Conservation (phyloP, 2,329 filamentous ascomycete genomes). For the Coniochaeta sp. region DNA sequence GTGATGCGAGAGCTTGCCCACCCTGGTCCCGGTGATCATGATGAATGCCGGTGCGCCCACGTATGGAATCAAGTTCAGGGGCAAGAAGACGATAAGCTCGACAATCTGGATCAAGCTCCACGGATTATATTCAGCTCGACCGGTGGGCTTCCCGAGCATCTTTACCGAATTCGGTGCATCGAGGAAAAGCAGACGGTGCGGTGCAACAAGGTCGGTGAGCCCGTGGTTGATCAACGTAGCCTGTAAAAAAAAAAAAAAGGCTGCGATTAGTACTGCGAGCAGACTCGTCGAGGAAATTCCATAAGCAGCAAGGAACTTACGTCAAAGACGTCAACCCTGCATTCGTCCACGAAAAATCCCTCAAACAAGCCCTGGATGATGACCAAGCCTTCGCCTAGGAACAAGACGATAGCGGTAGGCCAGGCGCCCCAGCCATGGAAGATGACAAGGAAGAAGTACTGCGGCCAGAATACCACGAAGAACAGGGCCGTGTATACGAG, state of each 20-base stretch:
- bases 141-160: constrained; percentile 75
- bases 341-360: constrained; percentile 75
- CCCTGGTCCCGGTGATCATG: constrained; percentile 76
- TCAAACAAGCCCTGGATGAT: constrained; percentile 66
- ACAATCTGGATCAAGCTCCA: constrained; percentile 88
- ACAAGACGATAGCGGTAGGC: constrained; percentile 79
- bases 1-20: constrained; percentile 85
- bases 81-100: constrained; percentile 71
- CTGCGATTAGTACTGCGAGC: constrained; percentile 10
- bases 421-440: constrained; percentile 87
- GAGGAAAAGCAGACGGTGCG: constrained; percentile 56
- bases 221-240: constrained; percentile 69
- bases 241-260: constrained; percentile 23
- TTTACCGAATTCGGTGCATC: constrained; percentile 68
- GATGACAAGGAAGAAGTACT: constrained; percentile 80
- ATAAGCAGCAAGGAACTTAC: constrained; percentile 28
- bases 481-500: constrained; percentile 84
- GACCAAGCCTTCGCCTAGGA: constrained; percentile 74
- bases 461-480: constrained; percentile 78
- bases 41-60: constrained; percentile 82
- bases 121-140: constrained; percentile 70
- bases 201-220: constrained; percentile 59
- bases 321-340: constrained; percentile 76
- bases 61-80: constrained; percentile 81
- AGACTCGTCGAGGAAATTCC: neutral